Evolutionary conservation across 2,329 filamentous ascomycete species (phyloP), one percentile per base, ranked within the genome.

Genomic region (Hymenoscyphus scutula): DNA sequence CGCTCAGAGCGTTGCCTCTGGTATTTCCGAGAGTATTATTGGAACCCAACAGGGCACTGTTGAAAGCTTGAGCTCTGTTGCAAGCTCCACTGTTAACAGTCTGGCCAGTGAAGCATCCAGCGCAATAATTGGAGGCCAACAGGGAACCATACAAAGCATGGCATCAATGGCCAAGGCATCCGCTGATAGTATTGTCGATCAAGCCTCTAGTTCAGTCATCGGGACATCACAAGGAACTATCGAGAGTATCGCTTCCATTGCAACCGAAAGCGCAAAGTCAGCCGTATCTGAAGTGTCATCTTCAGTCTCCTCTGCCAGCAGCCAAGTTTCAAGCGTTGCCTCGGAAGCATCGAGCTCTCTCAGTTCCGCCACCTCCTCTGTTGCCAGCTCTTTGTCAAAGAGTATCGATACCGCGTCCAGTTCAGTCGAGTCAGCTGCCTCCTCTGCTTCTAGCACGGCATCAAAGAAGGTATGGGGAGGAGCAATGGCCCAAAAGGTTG

Each of bases 391-490:
- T 15, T 68, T 74, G 17, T 75, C 76, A 6, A 67, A 73, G 25
- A 71, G 69, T 63, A 67, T 71, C 48, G 70, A 70, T 4, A 67
- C 72, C 51, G 68, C 62, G 13, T 70, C 68, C 2, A 70, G 62
- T 45, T 69, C 71, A 32, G 30, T 67, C 10, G 70, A 64, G 53
- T 72, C 70, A 4, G 68, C 62, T 2, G 68, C 67, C 25, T 71
- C 71, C 2, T 69, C 68, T 3, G 68, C 64, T 13, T 69, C 67
- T 23, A 69, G 68, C 38, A 65, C 68, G n/a, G 68, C 73, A n/a
- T 75, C 78, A 0, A 78, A 77, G 67, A 84, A 83, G 70, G 80
- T 85, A 32, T 84, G 80, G 70, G 72, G 71, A 38, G 72, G 72
- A 69, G 81, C 71, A 15, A 70, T 72, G 69, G 72, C 72, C 27